These are phyloP conservation scores for Starmerella bombi DNA, from an alignment of 805 yeast genomes.

Conservation along the genomic window DNA sequence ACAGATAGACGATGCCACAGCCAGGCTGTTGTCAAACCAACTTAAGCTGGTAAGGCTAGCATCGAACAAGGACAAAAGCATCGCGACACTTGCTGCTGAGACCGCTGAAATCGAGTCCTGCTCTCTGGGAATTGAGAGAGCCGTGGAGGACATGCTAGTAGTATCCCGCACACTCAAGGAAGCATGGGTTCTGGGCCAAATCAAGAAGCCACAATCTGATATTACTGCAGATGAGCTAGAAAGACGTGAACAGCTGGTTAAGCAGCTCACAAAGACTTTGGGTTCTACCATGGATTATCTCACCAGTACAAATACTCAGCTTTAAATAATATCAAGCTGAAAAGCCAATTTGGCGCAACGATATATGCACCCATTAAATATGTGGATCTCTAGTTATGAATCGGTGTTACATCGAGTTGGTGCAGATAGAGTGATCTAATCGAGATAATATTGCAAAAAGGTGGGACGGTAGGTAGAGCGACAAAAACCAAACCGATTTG, in stretches of 20 bases:
- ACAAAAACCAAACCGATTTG: too few relatives aligned
- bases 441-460: too few relatives aligned
- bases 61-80: slow-evolving; percentile 23
- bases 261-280: slow-evolving; percentile 3
- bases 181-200: slow-evolving; percentile 34
- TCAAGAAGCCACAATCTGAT: slow-evolving; percentile 11
- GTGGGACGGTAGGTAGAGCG: too few relatives aligned
- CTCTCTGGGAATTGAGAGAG: slow-evolving; percentile 27
- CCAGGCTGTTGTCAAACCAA: slow-evolving; percentile 19
- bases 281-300: slow-evolving; percentile 5
- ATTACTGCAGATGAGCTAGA: slow-evolving; percentile 3
- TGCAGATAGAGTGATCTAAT: too few relatives aligned
- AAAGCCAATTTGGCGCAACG: too few relatives aligned
- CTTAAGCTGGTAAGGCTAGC: slow-evolving; percentile 20
- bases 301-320: too few relatives aligned
- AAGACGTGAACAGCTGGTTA: slow-evolving; percentile 1
- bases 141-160: slow-evolving; percentile 30
- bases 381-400: too few relatives aligned
- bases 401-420: too few relatives aligned
- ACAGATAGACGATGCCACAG: slow-evolving; percentile 23
- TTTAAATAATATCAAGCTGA: too few relatives aligned
- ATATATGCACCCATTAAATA: too few relatives aligned
- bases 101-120: slow-evolving; percentile 30
- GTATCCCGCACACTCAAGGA: slow-evolving; percentile 31
- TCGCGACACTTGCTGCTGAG: slow-evolving; percentile 29